Evolutionary conservation across 2,329 filamentous ascomycete species (phyloP).

Genomic region (Colletotrichum costaricense): DNA sequence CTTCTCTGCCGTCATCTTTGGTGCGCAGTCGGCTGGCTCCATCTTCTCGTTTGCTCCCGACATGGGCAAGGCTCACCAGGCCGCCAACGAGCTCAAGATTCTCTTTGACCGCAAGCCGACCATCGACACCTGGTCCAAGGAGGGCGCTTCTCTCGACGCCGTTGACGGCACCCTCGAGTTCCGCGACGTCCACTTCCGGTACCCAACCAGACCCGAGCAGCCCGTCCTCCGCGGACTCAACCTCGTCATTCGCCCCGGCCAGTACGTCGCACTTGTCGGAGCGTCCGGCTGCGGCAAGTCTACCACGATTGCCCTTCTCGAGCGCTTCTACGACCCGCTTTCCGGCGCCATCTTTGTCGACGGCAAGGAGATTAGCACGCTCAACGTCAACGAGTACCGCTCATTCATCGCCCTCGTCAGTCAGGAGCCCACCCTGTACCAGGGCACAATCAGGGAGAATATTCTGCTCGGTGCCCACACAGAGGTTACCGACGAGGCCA

Average conservation of each 20-base stretch:
- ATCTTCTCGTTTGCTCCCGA: constrained; percentile 92
- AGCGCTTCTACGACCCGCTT: constrained; percentile 94
- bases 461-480: constrained; percentile 81
- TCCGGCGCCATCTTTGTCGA: constrained; percentile 85
- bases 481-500: constrained; percentile 75
- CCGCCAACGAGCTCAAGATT: constrained; percentile 81
- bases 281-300: constrained; percentile 94
- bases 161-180: constrained; percentile 89
- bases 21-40: constrained; percentile 89
- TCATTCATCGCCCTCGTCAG: constrained; percentile 87
- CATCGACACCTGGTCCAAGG: constrained; percentile 84
- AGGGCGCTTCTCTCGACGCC: constrained; percentile 70
- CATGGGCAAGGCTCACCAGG: constrained; percentile 91
- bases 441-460: constrained; percentile 91
- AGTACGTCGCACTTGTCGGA: constrained; percentile 92
- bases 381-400: constrained; percentile 90
- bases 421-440: constrained; percentile 94
- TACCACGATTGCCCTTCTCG: constrained; percentile 90
- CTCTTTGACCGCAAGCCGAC: constrained; percentile 85
- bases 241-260: constrained; percentile 77
- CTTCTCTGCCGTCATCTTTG: constrained; percentile 89
- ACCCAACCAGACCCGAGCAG: constrained; percentile 90
- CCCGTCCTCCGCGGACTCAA: constrained; percentile 91
- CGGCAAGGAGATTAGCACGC: constrained; percentile 80
- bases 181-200: constrained; percentile 92